Base-by-base conservation (phyloP, 495 filamentous ascomycete genomes). In the Xylaria longipes region DNA sequence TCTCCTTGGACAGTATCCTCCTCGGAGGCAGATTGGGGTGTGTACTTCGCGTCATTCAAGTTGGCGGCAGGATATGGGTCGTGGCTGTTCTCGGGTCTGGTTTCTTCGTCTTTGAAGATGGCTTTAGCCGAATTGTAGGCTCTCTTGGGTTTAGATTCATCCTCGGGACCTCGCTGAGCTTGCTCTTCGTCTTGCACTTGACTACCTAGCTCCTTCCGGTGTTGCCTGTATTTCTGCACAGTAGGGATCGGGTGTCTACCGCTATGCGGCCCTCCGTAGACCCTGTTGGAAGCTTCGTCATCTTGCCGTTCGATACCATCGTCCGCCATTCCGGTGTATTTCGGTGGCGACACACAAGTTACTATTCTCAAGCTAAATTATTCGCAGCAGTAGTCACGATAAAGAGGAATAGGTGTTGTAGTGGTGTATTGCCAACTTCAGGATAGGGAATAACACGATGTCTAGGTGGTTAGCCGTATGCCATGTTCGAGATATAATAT, bases 201-300 rank as follows among this genome's bases (percentile, higher is more conserved):
- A n/a, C 73, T 80, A 66, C 84, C 78, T 25, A 87, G 80, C 69
- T 88, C 78, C 52, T 83, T 79, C 62, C 86, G 85, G 64, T 87
- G 85, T 64, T 90, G 82, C n/a, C 84, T 83, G 74, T 91, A 92
- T 5, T 81, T 80, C 74, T 88, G 83, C n/a, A 92, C 80, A 22
- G 89, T 92, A 20, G 90, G 90, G 33, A 92, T 85, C 0, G 86
- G 87, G 72, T 91, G 88, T 64, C 84, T 83, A 5, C 82, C 78
- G 14, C 81, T 87, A 76, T 90, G 89, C 12, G 88, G 86, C 9
- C 83, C 81, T 37, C 80, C 81, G 68, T 88, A 83, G 27, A 82
- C 84, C 56, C 82, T 82, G 25, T 76, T 77, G 14, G 78, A 72
- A n/a, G 80, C 82, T 39, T 87, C 79, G 6, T 83, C 66, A 25